Percentiles rank a stretch among this genome's conserved stretches.
Evolutionary conservation across 768 basidiomycete species (phyloP).

Genomic region (Tulasnella sp.): DNA sequence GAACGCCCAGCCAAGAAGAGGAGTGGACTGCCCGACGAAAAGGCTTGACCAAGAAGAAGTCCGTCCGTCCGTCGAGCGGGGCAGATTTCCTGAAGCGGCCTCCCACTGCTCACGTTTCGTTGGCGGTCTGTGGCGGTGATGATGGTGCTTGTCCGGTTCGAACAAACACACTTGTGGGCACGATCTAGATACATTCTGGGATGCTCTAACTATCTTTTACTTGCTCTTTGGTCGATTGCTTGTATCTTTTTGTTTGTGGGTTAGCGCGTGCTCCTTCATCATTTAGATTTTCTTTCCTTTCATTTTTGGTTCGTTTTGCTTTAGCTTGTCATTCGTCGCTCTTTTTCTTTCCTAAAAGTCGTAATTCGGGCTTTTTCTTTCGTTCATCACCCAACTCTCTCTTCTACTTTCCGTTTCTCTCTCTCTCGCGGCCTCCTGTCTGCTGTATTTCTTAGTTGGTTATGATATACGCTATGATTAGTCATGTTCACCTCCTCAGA

Average conservation of each 20-base stretch:
- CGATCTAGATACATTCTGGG: background rate
- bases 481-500: background rate
- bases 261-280: background rate
- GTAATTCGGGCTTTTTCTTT: background rate
- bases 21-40: conserved; percentile 43
- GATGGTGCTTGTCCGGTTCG: background rate
- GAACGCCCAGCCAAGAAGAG: conserved; percentile 36
- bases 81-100: background rate
- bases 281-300: background rate
- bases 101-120: background rate
- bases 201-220: background rate
- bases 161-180: background rate
- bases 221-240: background rate
- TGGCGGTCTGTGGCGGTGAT: background rate
- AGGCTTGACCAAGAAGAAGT: conserved; percentile 36
- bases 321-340: background rate
- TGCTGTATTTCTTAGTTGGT: background rate
- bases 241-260: background rate
- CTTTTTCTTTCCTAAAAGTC: background rate
- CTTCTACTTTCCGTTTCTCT: background rate
- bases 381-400: background rate
- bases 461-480: background rate
- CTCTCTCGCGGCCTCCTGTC: too few relatives aligned
- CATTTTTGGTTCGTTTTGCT: background rate
- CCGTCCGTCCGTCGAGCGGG: background rate